Conservation (phyloP, 345 rosid species). For the Bretschneidera sinensis region DNA sequence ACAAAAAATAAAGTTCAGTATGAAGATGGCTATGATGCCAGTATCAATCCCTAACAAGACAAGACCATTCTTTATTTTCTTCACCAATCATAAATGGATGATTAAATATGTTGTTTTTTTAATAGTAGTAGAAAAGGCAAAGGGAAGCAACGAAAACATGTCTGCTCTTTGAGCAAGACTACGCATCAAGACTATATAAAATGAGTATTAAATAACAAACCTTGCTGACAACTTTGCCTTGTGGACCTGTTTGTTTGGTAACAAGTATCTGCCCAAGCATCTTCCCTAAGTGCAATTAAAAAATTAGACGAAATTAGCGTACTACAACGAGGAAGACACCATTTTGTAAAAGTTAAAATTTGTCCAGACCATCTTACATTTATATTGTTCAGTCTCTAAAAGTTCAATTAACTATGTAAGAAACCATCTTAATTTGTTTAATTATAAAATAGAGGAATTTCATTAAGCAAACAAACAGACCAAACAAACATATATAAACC, state of each 20-base stretch:
- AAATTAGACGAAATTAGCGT: not conserved
- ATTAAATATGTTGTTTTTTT: too few species aligned
- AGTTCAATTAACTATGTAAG: too few species aligned
- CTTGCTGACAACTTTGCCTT: constrained; percentile 99
- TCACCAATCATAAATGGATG: not conserved
- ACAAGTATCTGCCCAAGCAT: constrained; percentile 98
- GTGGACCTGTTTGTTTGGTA: constrained; percentile 95
- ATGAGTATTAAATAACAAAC: constrained; percentile 29
- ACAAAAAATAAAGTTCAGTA: too few species aligned
- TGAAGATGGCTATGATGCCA: not conserved
- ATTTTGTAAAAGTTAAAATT: not conserved
- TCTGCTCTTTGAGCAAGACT: not conserved
- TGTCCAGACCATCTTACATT: too few species aligned
- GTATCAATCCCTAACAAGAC: not conserved
- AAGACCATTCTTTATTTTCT: not conserved
- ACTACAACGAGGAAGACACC: not conserved
- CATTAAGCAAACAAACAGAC: too few species aligned
- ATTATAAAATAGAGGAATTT: too few species aligned
- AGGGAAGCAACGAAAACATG: not conserved
- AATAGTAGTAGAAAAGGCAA: not conserved
- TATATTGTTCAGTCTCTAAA: too few species aligned
- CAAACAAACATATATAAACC: too few species aligned
- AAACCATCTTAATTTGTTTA: too few species aligned
- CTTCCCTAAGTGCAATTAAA: constrained; percentile 50
- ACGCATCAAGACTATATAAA: not conserved